Percentiles rank a stretch among this genome's conserved stretches.
phyloP scores from a whole-genome alignment of 1,284 basidiomycete genomes.

The Cutaneotrichosporon sp. region DNA sequence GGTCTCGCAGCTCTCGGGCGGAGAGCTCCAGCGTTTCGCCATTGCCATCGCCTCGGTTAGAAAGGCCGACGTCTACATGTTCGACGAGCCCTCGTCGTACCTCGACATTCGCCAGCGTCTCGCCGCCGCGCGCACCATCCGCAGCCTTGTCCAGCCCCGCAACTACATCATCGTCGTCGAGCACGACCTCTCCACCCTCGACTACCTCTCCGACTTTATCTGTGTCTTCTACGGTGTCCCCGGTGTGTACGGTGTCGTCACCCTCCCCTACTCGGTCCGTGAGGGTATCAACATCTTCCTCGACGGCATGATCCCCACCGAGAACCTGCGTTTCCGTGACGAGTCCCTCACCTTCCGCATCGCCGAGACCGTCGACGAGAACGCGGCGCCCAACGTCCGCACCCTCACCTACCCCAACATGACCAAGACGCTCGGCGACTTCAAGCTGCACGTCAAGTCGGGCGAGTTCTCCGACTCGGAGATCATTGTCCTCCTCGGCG shows the following conservation, averaged over 20 bases:
- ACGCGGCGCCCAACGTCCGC: slow-evolving; percentile 71
- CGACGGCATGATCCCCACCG: slow-evolving; percentile 96
- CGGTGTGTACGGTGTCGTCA: slow-evolving; percentile 95
- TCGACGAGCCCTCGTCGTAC: slow-evolving; percentile 91
- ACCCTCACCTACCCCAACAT: slow-evolving; percentile 88
- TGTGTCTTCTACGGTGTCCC: slow-evolving; percentile 97
- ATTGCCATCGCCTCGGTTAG: slow-evolving; percentile 64
- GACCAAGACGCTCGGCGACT: slow-evolving; percentile 89
- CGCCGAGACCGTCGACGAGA: slow-evolving; percentile 87
- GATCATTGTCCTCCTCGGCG: slow-evolving; percentile 95
- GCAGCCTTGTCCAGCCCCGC: slow-evolving; percentile 72
- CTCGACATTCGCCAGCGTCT: slow-evolving; percentile 93
- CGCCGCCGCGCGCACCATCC: slow-evolving; percentile 93
- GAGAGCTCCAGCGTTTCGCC: slow-evolving; percentile 94
- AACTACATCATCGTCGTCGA: slow-evolving; percentile 95
- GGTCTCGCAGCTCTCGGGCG: slow-evolving; percentile 82
- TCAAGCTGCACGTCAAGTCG: slow-evolving; percentile 86
- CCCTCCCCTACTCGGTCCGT: slow-evolving; percentile 93
- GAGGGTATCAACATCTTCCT: slow-evolving; percentile 99
- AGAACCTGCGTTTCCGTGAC: slow-evolving; percentile 94
- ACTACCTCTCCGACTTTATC: slow-evolving; percentile 95
- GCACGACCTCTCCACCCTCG: slow-evolving; percentile 94
- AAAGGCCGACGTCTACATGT: slow-evolving; percentile 72
- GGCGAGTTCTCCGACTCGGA: slow-evolving; percentile 94
- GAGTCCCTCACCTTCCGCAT: slow-evolving; percentile 95